Base-by-base conservation (phyloP, 768 basidiomycete genomes). In the Strobilomyces dryophilus region DNA sequence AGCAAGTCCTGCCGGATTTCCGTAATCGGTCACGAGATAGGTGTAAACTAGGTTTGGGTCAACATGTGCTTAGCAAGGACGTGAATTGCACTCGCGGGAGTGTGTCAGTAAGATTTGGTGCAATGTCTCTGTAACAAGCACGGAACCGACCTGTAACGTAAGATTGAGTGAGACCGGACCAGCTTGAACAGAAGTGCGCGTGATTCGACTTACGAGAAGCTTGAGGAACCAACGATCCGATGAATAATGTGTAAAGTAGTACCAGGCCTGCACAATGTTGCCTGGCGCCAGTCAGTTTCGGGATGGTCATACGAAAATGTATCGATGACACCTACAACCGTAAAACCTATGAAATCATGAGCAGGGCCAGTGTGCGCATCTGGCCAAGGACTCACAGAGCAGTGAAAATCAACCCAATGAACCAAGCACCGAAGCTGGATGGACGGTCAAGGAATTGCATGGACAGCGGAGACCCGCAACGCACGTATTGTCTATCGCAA, bases 41-140 rank as follows among this genome's bases (percentile, higher is more conserved):
- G 68, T 70, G 51, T 81, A 82, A 20, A 75, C 80, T 82, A 35
- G 14, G 21, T 35, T 11, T 7, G 29, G 15, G 21, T 49, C 18
- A 49, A 27, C 17, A 21, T 8, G 8, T 6, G 14, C n/a, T 11
- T 17, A 8, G 17, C 3, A 32, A 14, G 10, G 11, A 4, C 8
- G 31, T 21, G 12, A 8, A 37, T 9, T 45, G 6, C 12, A 59
- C 70, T 47, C 60, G 76, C 82, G 63, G 4, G 75, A 72, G 54
- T 84, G 80, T 0, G 77, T 74, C 52, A 84, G 80, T 27, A 83
- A 61, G 1, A 65, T 70, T 58, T 84, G 82, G 55, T 83, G 80
- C 1, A 75, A 55, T 0, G 78, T 79, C 54, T 84, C 82, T 46
- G 76, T 77, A 3, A 73, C 0, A 68, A 82, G 73, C 7, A 79